These are phyloP conservation scores for Russula olivacea DNA, from an alignment of 768 basidiomycete species.

Conservation along the genomic window DNA sequence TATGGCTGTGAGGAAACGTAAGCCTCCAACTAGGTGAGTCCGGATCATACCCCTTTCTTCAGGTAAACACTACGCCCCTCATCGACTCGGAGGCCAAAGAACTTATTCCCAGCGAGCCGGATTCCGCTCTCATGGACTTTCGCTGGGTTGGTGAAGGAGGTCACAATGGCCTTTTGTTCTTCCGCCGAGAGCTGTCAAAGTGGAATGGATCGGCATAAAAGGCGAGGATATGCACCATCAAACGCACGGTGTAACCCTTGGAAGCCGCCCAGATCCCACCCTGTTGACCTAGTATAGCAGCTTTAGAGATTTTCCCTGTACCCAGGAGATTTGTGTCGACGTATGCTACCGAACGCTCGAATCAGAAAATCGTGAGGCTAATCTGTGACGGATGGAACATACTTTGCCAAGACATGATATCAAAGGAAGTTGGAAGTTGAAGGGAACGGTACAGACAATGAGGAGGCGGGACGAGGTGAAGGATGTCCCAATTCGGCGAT, in stretches of 20 bases:
- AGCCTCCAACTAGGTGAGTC: not conserved
- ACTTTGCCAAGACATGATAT: constrained; percentile 26
- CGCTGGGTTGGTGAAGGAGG: constrained; percentile 40
- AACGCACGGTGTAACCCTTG: constrained; percentile 51
- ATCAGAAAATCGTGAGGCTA: not conserved
- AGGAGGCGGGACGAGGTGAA: not conserved
- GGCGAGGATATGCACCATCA: not conserved
- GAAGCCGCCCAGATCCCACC: constrained; percentile 76
- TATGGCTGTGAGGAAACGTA: constrained; percentile 1
- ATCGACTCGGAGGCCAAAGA: constrained; percentile 52
- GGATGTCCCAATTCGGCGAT: constrained; percentile 17
- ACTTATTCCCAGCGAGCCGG: constrained; percentile 64
- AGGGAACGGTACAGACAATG: constrained; percentile 9
- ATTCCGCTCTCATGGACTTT: constrained; percentile 53
- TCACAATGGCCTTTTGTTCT: constrained; percentile 57
- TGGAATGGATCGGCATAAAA: not conserved
- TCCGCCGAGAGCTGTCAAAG: constrained; percentile 48
- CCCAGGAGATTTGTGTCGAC: constrained; percentile 78
- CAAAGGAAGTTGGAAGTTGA: constrained; percentile 1
- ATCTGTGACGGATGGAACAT: not conserved
- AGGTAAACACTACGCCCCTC: constrained; percentile 52
- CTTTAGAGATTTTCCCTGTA: constrained; percentile 63
- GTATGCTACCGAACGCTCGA: constrained; percentile 47
- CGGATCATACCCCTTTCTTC: constrained; percentile 65
- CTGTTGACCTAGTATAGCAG: constrained; percentile 66